Conservation (phyloP, 1,284 basidiomycete species). For the Heterobasidion annosum region DNA sequence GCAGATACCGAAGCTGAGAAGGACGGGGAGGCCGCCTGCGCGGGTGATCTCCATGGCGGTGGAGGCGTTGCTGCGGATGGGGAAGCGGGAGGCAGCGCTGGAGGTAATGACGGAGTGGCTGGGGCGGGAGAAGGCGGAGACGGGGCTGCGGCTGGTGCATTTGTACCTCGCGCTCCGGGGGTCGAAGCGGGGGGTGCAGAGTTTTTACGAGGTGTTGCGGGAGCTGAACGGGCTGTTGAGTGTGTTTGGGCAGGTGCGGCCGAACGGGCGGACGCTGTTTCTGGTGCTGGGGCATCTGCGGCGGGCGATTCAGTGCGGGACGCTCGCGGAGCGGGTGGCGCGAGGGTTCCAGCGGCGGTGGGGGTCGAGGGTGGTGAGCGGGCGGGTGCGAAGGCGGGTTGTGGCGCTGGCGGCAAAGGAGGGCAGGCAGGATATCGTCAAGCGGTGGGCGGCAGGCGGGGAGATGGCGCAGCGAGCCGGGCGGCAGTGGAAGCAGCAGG, state of each 20-base stretch:
- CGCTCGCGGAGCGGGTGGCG: slow-evolving; percentile 36
- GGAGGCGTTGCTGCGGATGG: slow-evolving; percentile 8
- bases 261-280: slow-evolving; percentile 54
- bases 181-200: slow-evolving; percentile 8
- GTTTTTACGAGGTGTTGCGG: slow-evolving; percentile 25
- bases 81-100: slow-evolving; percentile 16
- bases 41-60: slow-evolving; percentile 4
- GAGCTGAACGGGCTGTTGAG: slow-evolving; percentile 31
- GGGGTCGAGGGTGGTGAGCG: slow-evolving; percentile 45
- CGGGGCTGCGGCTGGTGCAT: slow-evolving; percentile 24
- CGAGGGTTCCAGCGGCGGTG: slow-evolving; percentile 39
- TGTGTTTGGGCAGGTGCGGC: slow-evolving; percentile 38
- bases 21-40: slow-evolving; percentile 3
- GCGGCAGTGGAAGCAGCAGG: slow-evolving; percentile 13
- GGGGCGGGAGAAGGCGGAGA: slow-evolving; percentile 11
- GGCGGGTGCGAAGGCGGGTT: slow-evolving; percentile 48
- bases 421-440: slow-evolving; percentile 42
- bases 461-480: slow-evolving; percentile 13
- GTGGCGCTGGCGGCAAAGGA: slow-evolving; percentile 50
- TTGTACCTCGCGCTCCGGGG: slow-evolving; percentile 17
- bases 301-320: slow-evolving; percentile 37
- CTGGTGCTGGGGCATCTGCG: slow-evolving; percentile 45
- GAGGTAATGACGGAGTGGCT: slow-evolving; percentile 18
- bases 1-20: slow-evolving; percentile 1
- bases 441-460: slow-evolving; percentile 24